phyloP scores from a whole-genome alignment of 176 grass and related monocot genomes.

The maize (Zea mays) region Zm-B73-REFERENCE-NAM-5.0 NC_050100.1:125798501-125799000 shows the following conservation, averaged over 20 bases:
- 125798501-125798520: not conserved
- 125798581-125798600: not conserved
- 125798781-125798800: constrained; percentile 31
- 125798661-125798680: constrained; percentile 49
- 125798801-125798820: not conserved
- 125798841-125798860: not conserved
- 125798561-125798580: not conserved
- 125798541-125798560: not conserved
- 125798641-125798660: constrained; percentile 97
- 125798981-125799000: constrained; percentile 18
- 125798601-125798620: constrained; percentile 23
- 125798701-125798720: constrained; percentile 40
- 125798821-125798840: constrained; percentile 24
- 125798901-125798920: not conserved
- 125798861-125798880: not conserved
- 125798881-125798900: constrained; percentile 29
- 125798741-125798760: constrained; percentile 21
- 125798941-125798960: constrained; percentile 37
- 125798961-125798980: constrained; percentile 28
- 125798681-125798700: constrained; percentile 30
- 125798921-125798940: constrained; percentile 35
- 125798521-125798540: not conserved
- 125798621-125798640: constrained; percentile 92
- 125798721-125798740: constrained; percentile 45
- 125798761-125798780: not conserved